phyloP scores from a whole-genome alignment of 495 filamentous ascomycete species.

The Mytilinidion resinicola region DNA sequence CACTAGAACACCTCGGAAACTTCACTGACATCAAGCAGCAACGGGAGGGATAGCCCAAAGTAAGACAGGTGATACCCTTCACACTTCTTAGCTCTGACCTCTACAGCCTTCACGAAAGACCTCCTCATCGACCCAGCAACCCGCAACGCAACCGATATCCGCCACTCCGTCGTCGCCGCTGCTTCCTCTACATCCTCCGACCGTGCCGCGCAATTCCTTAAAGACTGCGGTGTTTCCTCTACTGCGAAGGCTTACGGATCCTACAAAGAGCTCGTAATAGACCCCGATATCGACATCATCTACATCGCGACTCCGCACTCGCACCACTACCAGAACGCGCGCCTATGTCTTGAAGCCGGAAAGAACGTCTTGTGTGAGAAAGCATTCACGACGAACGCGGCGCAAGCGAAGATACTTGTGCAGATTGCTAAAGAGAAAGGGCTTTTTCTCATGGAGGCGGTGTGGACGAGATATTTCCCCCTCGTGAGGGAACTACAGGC shows the following conservation, averaged over 20 bases:
- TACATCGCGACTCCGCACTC: constrained; percentile 94
- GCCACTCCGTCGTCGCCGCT: constrained; percentile 72
- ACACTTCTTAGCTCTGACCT: neutral
- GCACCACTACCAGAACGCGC: constrained; percentile 88
- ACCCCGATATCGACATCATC: constrained; percentile 76
- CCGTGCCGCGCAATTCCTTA: constrained; percentile 66
- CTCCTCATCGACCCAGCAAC: constrained; percentile 69
- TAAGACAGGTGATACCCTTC: neutral
- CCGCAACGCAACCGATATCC: constrained; percentile 65
- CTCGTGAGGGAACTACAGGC: constrained; percentile 68
- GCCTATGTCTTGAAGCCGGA: constrained; percentile 72
- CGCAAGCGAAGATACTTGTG: constrained; percentile 67
- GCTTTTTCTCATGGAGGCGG: constrained; percentile 94
- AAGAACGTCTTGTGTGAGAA: constrained; percentile 94
- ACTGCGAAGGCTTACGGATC: constrained; percentile 70
- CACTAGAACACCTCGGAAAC: neutral
- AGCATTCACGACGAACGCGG: constrained; percentile 82
- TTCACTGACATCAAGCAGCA: constrained; percentile 14
- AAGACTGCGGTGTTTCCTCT: constrained; percentile 54
- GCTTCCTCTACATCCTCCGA: constrained; percentile 70
- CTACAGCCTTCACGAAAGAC: constrained; percentile 66
- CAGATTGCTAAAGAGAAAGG: constrained; percentile 67
- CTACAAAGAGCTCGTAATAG: constrained; percentile 71
- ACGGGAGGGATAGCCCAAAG: constrained; percentile 28
- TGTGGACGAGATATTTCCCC: constrained; percentile 93